Evolutionary conservation across 1,139 yeast genomes (phyloP), one percentile per base, ranked within the genome.

Genomic region (Yamadazyma diospyri): DNA sequence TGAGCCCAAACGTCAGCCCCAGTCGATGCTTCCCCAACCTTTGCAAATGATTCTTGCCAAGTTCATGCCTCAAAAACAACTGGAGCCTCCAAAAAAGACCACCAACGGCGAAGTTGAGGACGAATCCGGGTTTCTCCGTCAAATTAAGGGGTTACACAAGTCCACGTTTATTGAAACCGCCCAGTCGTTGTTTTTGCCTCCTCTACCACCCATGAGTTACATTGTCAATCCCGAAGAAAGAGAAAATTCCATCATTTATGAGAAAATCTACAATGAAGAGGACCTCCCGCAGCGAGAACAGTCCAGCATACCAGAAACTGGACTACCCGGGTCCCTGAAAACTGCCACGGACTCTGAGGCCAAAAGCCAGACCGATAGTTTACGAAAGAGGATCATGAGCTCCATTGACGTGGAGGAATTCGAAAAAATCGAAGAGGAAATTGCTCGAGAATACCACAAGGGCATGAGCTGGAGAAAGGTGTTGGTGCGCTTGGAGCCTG

Each of bases 381-480:
- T 50, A 12, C 35, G 51, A 14, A 43, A 51, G 27, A 34, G 52
- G 19, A 20, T 58, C 4, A 32, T 57, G 26, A 50, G 49, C 10
- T 38, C 51, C 8, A 38, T 56, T n/a, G 61, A 58, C 28, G 38
- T 41, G 30, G 41, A 44, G 24, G 53, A 53, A n/a, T 42, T 51
- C 17, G 60, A 56, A 33, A 36, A 37, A 14, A 32, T 79, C 6
- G 97, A 92, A 52, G 97, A 92, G 45, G 70, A 73, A 35, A 84
- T 92, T 35, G 98, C 98, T 0, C 63, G 95, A 29, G 80, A 78
- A 36, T 92, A 95, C 81, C 98, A 94, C 54, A 71, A 75, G 37
- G 78, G 75, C 6, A 76, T 88, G 86, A 59, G 75, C 4, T 92
- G 99, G 99, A 68, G 97, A 29, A 92, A 92, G 57, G 96, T 94